A percentile compares a stretch with the other conserved stretches of the same genome.
Evolutionary conservation across 208 protist genomes (phyloP).

Genomic region (Trypanosoma avium): DNA sequence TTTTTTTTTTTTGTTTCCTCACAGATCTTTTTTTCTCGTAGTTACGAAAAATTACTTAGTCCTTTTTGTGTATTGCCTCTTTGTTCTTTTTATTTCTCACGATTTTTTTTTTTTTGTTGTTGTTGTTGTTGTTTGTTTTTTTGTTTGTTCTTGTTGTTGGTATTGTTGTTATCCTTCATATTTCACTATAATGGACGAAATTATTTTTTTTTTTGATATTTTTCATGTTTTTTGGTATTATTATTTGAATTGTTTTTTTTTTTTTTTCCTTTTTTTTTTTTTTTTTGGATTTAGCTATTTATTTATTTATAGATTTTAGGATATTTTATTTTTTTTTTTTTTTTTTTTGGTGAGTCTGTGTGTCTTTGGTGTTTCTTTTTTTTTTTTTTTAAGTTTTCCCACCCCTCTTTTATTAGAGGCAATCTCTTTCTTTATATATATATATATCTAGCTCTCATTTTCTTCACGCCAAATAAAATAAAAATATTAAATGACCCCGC

Average conservation of each 20-base stretch:
- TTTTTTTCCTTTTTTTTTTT: not conserved
- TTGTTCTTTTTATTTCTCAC: not conserved
- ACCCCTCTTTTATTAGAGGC: no score
- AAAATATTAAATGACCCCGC: no score
- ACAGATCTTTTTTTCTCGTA: not conserved
- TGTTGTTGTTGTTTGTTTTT: not conserved
- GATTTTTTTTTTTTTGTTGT: not conserved
- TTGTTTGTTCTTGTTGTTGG: not conserved
- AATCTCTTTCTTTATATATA: no score
- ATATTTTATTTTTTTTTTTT: slow-evolving; percentile 3
- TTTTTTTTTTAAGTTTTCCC: no score
- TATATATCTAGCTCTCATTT: no score
- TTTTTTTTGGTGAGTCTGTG: not conserved
- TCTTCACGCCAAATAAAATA: no score
- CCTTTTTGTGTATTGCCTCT: no score
- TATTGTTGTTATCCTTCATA: not conserved
- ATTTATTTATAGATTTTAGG: not conserved
- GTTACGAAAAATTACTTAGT: not conserved
- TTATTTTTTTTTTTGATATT: not conserved
- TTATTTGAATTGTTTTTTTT: no score
- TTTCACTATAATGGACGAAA: not conserved
- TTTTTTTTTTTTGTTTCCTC: not conserved
- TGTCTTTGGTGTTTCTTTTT: no score
- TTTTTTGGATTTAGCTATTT: not conserved
- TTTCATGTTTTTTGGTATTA: not conserved